phyloP scores from a whole-genome alignment of 78 protist genomes.

The Acrasis kona region DNA sequence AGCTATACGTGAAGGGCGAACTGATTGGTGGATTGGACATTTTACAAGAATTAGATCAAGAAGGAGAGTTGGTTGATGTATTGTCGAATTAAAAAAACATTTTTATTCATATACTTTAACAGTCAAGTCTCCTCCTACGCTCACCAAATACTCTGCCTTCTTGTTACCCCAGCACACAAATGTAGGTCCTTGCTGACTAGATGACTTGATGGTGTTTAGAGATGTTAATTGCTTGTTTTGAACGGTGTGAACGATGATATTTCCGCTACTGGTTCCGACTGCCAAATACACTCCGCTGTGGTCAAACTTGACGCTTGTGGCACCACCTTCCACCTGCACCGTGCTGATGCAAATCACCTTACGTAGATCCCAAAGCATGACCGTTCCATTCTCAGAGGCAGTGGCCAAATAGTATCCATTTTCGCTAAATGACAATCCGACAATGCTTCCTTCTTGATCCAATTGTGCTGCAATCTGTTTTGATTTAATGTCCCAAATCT shows the following conservation, averaged over 20 bases:
- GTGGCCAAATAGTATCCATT: conserved; percentile 34
- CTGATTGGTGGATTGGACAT: conserved; percentile 47
- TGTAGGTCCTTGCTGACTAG: too few relatives aligned
- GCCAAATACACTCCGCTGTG: conserved; percentile 8
- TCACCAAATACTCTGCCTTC: too few relatives aligned
- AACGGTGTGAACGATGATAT: neutral
- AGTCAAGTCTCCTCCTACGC: too few relatives aligned
- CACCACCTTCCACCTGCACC: neutral
- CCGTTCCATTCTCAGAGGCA: neutral
- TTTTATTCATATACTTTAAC: too few relatives aligned
- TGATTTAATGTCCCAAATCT: conserved; percentile 42
- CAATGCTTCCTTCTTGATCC: neutral
- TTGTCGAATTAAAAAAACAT: too few relatives aligned
- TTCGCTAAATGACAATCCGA: conserved; percentile 31
- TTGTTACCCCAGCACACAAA: too few relatives aligned
- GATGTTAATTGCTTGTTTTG: too few relatives aligned
- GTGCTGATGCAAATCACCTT: neutral
- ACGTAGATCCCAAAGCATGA: conserved; percentile 53
- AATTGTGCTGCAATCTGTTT: conserved; percentile 3
- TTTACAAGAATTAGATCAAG: conserved; percentile 9
- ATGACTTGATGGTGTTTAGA: too few relatives aligned
- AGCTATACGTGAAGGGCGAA: conserved; percentile 49
- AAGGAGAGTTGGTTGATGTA: conserved; percentile 13
- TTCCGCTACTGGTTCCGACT: neutral
- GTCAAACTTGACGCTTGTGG: neutral